phyloP scores from a whole-genome alignment of 176 grass and related monocot genomes.

The Carex pumila region DNA sequence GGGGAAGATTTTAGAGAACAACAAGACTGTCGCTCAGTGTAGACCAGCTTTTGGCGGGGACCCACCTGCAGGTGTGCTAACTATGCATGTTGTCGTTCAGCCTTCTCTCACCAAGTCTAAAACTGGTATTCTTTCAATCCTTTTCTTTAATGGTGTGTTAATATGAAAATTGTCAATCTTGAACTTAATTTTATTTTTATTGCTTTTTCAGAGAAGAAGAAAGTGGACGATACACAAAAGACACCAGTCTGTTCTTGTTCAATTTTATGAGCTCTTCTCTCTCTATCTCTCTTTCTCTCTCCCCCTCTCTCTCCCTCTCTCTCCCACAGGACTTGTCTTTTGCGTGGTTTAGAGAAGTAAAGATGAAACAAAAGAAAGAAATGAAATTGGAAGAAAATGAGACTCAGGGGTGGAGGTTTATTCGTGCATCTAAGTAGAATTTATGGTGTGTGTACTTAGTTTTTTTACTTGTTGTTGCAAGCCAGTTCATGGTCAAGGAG shows the following conservation, averaged over 20 bases:
- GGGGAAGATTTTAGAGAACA: constrained; percentile 39
- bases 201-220: constrained; percentile 18
- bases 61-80: constrained; percentile 35
- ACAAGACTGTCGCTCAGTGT: constrained; percentile 32
- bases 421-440: constrained; percentile 17
- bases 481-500: constrained; percentile 12
- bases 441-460: constrained; percentile 24
- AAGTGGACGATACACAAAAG: constrained; percentile 16
- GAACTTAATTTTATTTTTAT: constrained; percentile 1
- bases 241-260: constrained; percentile 23
- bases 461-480: constrained; percentile 19
- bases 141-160: not conserved
- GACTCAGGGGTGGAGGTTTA: constrained; percentile 17
- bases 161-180: not conserved
- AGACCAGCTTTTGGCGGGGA: constrained; percentile 32
- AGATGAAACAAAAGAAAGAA: constrained; percentile 22
- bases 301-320: not conserved
- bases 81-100: constrained; percentile 42
- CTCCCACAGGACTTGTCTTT: constrained; percentile 14
- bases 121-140: constrained; percentile 13
- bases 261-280: constrained; percentile 14
- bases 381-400: constrained; percentile 16
- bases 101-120: constrained; percentile 33
- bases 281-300: not conserved
- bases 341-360: constrained; percentile 19